Evolutionary conservation across 1,284 basidiomycete genomes (phyloP), one percentile per base, ranked within the genome.

Genomic region (Ustilago loliicola): DNA sequence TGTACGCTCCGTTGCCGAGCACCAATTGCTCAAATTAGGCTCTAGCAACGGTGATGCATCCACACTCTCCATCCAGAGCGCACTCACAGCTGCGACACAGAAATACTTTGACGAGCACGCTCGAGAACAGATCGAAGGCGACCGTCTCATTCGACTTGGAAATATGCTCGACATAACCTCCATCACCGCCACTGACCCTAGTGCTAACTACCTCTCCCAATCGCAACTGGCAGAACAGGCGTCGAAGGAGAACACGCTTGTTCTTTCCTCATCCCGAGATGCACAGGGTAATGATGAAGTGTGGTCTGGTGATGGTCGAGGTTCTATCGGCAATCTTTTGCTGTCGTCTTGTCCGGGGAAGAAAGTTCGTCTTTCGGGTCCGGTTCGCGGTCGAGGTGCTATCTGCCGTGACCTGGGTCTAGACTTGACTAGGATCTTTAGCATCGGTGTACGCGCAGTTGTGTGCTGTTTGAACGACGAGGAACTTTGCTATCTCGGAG

Each of bases 301-400:
- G 29, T 51, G 40, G 2, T 8, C n/a, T n/a, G 17, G n/a, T 2
- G 13, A 47, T 3, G 27, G 27, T 1, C 34, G 52, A 7, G 27
- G 29, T 19, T 85, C 79, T 40, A 86, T 98, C 1, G 96, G 96
- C n/a, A 98, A 98, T 86, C 86, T 99, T 38, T 90, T 93, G 53
- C 87, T 99, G 32, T 95, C 93, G 2, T 96, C 94, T 7, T 98
- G 96, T 87, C 96, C 96, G 0, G 96, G 96, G 9, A 99, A 98
- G 87, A 95, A 98, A 89, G 93, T 99, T 11, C 91, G 96, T 45
- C 89, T 99, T 64, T 89, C 85, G 2, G 94, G 94, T 1, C 93
- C 93, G 19, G 90, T 92, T 21, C 92, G 91, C 83, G 94, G 94
- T 3, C 90, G 95, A 23, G 90, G 91, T 34, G 91, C 92, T 0